Evolutionary conservation across 2,329 filamentous ascomycete species (phyloP), one percentile per base, ranked within the genome.

Genomic region (Cladobotryum mycophilum): DNA sequence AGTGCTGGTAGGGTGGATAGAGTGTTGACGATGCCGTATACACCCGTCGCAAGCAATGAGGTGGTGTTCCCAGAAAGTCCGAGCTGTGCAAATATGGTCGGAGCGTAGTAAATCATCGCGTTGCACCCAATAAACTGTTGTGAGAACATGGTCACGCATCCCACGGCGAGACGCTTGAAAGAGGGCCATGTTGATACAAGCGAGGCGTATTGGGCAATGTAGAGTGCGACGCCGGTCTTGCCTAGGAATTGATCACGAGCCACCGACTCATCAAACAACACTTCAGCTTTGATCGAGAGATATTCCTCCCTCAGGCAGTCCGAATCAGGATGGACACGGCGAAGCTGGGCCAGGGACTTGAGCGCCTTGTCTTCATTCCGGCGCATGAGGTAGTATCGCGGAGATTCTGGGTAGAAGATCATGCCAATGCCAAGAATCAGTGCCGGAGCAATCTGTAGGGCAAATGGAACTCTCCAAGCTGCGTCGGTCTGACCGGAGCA

Each of bases 11-110:
- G 48, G 0, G 70, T 71, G 13, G 62, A 64, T 17, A 81, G 60
- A 41, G 72, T 75, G 67, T 79, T 79, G 5, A 78, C 72, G 30
- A 82, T 76, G 14, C 79, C 79, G 17, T 77, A 76, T 0, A 82
- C 78, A 6, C 79, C 80, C 1, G 79, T 81, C 1, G 79, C 79
- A 12, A 82, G 65, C 0, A 83, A 68, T 0, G 59, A 43, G 53
- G 74, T 64, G 54, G 76, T 66, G 44, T 74, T 74, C 3, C 63
- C 62, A 0, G 63, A 61, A 0, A 76, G 62, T 0, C 74, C 74
- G 1, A 77, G 59, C 43, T 71, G 67, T 1, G 52, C 57, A 55
- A 76, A 76, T 14, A 76, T 73, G 1, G 65, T 73, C 0, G 74
- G 73, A 0, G 72, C 71, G 47, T 76, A 76, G 60, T 75, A 76